Evolutionary conservation across 352 stramenopile genomes (phyloP).

Genomic region (Pythium sukuiense): DNA sequence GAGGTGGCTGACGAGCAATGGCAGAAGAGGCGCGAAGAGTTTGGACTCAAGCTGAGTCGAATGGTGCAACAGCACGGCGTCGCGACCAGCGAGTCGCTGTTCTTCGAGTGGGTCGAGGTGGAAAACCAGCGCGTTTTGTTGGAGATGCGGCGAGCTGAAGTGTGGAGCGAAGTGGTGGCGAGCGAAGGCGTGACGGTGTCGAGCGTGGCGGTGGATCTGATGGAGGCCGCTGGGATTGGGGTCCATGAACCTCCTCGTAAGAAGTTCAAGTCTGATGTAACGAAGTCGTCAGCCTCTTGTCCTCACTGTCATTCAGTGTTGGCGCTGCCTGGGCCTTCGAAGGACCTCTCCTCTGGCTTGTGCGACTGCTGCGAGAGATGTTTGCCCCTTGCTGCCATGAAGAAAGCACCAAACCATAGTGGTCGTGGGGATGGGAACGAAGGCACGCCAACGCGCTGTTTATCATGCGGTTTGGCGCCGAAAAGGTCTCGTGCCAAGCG

Average conservation of each 20-base stretch:
- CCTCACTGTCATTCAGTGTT: neutral
- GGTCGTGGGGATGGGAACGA: neutral
- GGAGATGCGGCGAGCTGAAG: neutral
- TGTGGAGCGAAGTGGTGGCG: neutral
- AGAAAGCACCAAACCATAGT: neutral
- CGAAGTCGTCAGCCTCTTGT: neutral
- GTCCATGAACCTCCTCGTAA: neutral
- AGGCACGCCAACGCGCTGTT: neutral
- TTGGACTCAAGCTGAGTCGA: neutral
- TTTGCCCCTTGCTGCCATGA: neutral
- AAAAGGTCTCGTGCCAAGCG: neutral
- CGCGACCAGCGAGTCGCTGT: conserved; percentile 5
- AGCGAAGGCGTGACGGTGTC: neutral
- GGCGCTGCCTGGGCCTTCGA: neutral
- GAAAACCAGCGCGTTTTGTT: neutral
- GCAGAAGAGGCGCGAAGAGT: neutral
- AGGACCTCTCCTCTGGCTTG: neutral
- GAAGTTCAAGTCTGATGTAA: neutral
- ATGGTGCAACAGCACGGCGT: neutral
- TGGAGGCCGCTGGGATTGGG: neutral
- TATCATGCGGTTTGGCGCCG: neutral
- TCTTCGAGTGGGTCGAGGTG: conserved; percentile 1
- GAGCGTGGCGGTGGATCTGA: neutral
- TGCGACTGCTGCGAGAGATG: neutral
- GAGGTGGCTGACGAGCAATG: neutral